Base-by-base conservation (phyloP, 495 filamentous ascomycete genomes). In the Cryomyces minteri region DNA sequence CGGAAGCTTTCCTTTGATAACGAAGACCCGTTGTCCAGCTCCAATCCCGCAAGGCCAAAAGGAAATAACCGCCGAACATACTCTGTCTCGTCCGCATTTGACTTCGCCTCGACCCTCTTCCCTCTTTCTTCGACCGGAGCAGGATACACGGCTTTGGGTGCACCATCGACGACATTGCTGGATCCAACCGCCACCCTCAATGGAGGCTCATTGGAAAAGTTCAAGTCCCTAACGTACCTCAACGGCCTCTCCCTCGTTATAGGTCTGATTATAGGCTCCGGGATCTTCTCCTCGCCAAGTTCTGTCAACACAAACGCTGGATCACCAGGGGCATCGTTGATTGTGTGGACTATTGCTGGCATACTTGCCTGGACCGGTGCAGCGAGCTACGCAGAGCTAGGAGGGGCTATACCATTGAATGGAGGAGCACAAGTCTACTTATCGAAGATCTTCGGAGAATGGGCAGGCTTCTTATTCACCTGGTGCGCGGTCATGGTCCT, bases 401-500 rank as follows among this genome's bases (percentile, higher is more conserved):
- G 90, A 41, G 88, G 90, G 11, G 88, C 90, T 0, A 96, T 98
- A 40, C 90, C 90, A 5, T 63, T 98, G 30, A 98, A 96, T 62
- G 90, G 90, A 11, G 92, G 90, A 5, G 72, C 88, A 39, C 90
- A 95, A 60, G 77, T 88, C 1, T 98, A 98, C 55, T 67, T 98
- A 10, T 75, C 82, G 36, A 94, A 96, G 62, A 96, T 94, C 48
- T 94, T 94, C 62, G 90, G 88, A 14, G 92, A 96, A 62, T 61
- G 90, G 47, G 70, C 77, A 5, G 88, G 88, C 1, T 98, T 98
- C 53, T 67, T 95, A 18, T 98, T 93, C 62, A 88, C 84, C 7
- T 98, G 90, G 90, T 85, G 83, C 42, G 87, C 92, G 0, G 87
- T 96, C 0, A 76, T 88, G 31, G 90, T 98, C 8, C 64, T 96